Evolutionary conservation across 345 rosid genomes (phyloP).

Genomic region (Noccaea bulbosa): DNA sequence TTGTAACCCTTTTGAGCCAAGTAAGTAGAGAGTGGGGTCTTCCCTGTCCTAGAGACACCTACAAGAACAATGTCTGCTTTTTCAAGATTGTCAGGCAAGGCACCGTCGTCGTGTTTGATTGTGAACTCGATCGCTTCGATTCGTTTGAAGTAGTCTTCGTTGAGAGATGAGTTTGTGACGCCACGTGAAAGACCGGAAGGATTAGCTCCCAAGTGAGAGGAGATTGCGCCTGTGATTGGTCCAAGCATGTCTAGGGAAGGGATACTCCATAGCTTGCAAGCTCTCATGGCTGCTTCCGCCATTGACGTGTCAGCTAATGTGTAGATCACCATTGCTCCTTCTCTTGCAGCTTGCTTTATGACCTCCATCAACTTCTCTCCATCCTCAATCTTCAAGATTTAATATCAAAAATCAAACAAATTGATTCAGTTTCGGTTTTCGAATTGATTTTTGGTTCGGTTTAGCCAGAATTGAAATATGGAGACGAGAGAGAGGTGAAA

Average conservation of each 20-base stretch:
- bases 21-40: conserved; percentile 83
- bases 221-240: conserved; percentile 81
- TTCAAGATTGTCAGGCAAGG: conserved; percentile 69
- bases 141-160: conserved; percentile 69
- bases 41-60: conserved; percentile 85
- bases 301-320: conserved; percentile 79
- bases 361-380: conserved; percentile 69
- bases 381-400: conserved; percentile 63
- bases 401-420: neutral
- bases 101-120: conserved; percentile 89
- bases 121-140: conserved; percentile 90
- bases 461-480: neutral
- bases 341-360: conserved; percentile 83
- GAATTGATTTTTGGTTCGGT: conserved; percentile 6
- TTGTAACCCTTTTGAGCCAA: conserved; percentile 85
- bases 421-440: neutral
- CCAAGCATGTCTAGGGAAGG: conserved; percentile 80
- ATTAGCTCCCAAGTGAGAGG: conserved; percentile 76
- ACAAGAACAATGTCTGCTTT: conserved; percentile 76
- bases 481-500: conserved; percentile 1
- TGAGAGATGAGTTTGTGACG: conserved; percentile 54
- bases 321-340: conserved; percentile 75
- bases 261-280: conserved; percentile 71
- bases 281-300: conserved; percentile 71
- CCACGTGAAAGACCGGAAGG: conserved; percentile 89